Evolutionary conservation across 768 basidiomycete genomes (phyloP), one percentile per base, ranked within the genome.

Genomic region (Galerina marginata): DNA sequence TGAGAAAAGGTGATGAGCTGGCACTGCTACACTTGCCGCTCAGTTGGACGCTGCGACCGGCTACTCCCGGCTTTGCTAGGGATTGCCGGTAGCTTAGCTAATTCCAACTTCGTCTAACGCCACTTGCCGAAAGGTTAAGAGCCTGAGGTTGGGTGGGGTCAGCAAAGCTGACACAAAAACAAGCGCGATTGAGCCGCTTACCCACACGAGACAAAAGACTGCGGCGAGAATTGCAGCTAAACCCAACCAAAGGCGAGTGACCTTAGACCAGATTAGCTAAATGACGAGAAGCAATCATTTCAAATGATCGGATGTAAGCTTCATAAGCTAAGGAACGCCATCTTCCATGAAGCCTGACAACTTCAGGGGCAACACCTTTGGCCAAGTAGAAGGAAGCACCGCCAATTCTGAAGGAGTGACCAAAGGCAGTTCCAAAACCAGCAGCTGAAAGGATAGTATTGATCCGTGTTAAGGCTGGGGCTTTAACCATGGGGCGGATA

Each of bases 331-430:
- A 58, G 0, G 78, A 80, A 20, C 65, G 69, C 80, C 80, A 81
- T 0, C 75, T 50, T 0, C 79, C 76, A 6, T 65, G 64, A 0
- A 78, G 20, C 2, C 70, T 59, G 0, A 80, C 71, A 4, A 77
- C 67, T 54, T 80, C 77, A 1, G 79, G 77, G 9, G 57, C 42
- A 1, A 77, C 72, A 2, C 65, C 65, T 40, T 74, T 56, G 0
- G 69, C 62, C 0, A 81, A 65, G 49, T 66, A 76, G 56, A 71
- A 76, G 0, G 76, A 75, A 0, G 80, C 75, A 2, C 79, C 78
- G 0, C 79, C 78, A 16, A 81, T 82, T 2, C 75, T 67, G 63
- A 82, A 82, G 9, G 75, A 79, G 63, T 81, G 79, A 0, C 79
- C 74, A 49, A 78, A 79, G n/a, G n/a, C n/a, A n/a, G n/a, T n/a